phyloP scores from a whole-genome alignment of 257 asterid genomes.

The Primulina eburnea region DNA sequence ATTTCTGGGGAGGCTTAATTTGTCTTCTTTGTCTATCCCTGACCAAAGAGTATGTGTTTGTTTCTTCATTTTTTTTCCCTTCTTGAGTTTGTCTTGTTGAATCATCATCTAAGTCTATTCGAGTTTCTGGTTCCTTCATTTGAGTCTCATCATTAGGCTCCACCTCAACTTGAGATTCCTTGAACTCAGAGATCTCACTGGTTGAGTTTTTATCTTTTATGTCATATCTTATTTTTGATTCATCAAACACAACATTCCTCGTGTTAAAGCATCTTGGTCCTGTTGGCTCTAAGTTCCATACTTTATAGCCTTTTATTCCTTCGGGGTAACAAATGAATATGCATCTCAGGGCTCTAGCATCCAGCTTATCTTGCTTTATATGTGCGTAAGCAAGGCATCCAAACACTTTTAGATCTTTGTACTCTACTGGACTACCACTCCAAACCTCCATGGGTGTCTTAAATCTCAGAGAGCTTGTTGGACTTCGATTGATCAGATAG shows the following conservation, averaged over 20 bases:
- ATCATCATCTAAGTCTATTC: no score
- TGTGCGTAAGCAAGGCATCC: neutral
- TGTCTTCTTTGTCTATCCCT: no score
- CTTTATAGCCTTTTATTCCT: neutral
- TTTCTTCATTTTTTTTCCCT: no score
- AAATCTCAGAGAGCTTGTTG: neutral
- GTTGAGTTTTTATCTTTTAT: neutral
- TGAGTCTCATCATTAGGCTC: neutral
- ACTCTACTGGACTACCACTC: neutral
- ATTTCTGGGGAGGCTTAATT: no score
- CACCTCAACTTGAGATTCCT: neutral
- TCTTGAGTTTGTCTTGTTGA: no score
- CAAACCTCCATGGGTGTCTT: neutral
- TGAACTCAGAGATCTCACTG: no score
- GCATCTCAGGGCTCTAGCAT: neutral
- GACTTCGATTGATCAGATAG: neutral
- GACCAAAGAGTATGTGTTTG: fast-evolving
- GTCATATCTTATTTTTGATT: neutral
- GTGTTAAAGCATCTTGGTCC: no score
- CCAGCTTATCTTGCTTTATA: neutral
- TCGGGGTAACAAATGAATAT: no score
- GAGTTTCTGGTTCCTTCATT: neutral
- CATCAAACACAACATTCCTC: neutral
- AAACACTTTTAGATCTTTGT: no score
- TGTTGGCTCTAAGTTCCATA: neutral